Base-by-base conservation (phyloP, 2,329 filamentous ascomycete genomes). In the Ascochyta pisi region DNA sequence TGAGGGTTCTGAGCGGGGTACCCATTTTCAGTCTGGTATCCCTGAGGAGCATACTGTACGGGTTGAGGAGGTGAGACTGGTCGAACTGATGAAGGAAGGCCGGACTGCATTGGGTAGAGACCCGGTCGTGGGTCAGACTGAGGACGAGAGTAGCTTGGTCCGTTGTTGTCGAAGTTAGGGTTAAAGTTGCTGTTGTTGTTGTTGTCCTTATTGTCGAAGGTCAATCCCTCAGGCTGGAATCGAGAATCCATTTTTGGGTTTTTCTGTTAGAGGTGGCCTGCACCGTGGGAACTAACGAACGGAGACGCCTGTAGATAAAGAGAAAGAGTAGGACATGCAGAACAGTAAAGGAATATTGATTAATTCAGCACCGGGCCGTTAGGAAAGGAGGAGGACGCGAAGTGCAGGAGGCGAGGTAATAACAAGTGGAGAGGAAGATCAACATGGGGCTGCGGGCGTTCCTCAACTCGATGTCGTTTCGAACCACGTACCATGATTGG, bases 251-350 rank as follows among this genome's bases (percentile, higher is more conserved):
- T 73, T 47, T 50, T 50, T 61, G 58, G 50, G 19, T 19, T 19
- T 19, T 59, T 62, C 41, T 59, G 24, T 49, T 56, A 51, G 60
- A 54, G 69, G 68, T 73, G 70, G 46, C 69, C 69, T 70, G 70
- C 69, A 73, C 70, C 66, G 58, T 58, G 41, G 61, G 53, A 56
- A 38, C 27, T 58, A 63, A 62, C 33, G 44, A 66, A 62, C 33
- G 61, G 60, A 51, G 59, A 58, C 57, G 55, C 59, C 50, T 61
- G 52, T 57, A 54, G 39, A 60, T 61, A 54, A 52, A 56, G 31
- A 48, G 54, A 58, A 16, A 41, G 50, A 42, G 53, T 45, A 43
- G 55, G 37, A 57, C 60, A 57, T 56, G 54, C 54, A 62, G 53
- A 61, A 57, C 41, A 54, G 44, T 35, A 51, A 34, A 49, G 55